Evolutionary conservation across 257 asterid species (phyloP).

Genomic region (Solanum okadae): DNA sequence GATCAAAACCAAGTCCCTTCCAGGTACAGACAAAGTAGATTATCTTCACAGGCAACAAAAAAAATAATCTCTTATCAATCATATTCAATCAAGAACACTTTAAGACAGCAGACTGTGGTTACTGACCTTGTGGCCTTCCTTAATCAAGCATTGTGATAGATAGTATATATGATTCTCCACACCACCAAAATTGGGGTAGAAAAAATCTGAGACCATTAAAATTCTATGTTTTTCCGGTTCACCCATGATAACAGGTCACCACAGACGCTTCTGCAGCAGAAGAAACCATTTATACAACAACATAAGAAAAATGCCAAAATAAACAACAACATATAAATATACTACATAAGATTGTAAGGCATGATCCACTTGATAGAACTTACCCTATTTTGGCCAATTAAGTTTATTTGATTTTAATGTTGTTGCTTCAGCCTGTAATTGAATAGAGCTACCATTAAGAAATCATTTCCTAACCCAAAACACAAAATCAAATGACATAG

Average conservation of each 20-base stretch:
- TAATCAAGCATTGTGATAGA: slow-evolving; percentile 79
- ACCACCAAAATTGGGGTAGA: slow-evolving; percentile 94
- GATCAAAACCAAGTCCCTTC: neutral
- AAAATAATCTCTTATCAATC: neutral
- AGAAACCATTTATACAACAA: neutral
- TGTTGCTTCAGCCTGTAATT: neutral
- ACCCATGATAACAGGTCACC: slow-evolving; percentile 22
- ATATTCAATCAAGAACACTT: neutral
- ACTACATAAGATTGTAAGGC: neutral
- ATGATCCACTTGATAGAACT: neutral
- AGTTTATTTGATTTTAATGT: neutral
- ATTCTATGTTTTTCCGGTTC: slow-evolving; percentile 46
- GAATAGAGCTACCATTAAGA: neutral
- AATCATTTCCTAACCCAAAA: neutral
- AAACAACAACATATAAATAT: neutral
- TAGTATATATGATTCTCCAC: slow-evolving; percentile 93
- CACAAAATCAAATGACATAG: neutral
- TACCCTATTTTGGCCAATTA: neutral
- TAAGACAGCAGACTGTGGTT: neutral
- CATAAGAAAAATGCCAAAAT: neutral
- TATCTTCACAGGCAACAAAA: neutral
- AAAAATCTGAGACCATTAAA: slow-evolving; percentile 88
- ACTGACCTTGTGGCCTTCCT: slow-evolving; percentile 84
- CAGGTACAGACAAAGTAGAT: neutral
- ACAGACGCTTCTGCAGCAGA: neutral